phyloP scores from a whole-genome alignment of 345 rosid species.

The Corymbia maculata region DNA sequence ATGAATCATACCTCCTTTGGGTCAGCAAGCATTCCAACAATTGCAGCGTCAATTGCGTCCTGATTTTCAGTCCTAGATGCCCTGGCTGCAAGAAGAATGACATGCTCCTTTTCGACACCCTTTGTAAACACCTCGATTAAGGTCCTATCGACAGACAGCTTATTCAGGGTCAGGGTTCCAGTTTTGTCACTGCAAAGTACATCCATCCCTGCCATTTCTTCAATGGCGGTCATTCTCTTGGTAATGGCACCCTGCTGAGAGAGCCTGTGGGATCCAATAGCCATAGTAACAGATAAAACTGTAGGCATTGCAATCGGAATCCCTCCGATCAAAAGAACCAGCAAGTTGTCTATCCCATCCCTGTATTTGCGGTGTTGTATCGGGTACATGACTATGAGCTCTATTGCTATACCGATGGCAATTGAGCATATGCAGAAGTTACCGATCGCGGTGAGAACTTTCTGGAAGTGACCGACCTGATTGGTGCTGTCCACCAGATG shows the following conservation, averaged over 20 bases:
- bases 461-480: conserved; percentile 90
- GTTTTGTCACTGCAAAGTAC: conserved; percentile 93
- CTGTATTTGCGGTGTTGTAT: conserved; percentile 68
- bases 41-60: conserved; percentile 89
- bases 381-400: conserved; percentile 72
- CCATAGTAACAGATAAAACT: conserved; percentile 94
- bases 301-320: conserved; percentile 95
- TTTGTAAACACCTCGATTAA: conserved; percentile 66
- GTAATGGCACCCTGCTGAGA: conserved; percentile 86
- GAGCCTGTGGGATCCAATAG: conserved; percentile 84
- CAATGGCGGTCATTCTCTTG: conserved; percentile 95
- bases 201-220: conserved; percentile 98
- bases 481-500: conserved; percentile 86
- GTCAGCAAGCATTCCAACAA: conserved; percentile 93
- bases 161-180: conserved; percentile 79
- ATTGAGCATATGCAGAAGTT: conserved; percentile 94
- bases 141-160: conserved; percentile 65
- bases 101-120: conserved; percentile 65
- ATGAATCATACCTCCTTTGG: conserved; percentile 63
- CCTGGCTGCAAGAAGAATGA: conserved; percentile 76
- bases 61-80: conserved; percentile 87
- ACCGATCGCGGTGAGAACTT: conserved; percentile 78
- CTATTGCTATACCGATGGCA: conserved; percentile 54
- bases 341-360: conserved; percentile 74
- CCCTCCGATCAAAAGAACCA: conserved; percentile 90